Evolutionary conservation across 2,329 filamentous ascomycete species (phyloP).

Genomic region (Drechslera avenae): DNA sequence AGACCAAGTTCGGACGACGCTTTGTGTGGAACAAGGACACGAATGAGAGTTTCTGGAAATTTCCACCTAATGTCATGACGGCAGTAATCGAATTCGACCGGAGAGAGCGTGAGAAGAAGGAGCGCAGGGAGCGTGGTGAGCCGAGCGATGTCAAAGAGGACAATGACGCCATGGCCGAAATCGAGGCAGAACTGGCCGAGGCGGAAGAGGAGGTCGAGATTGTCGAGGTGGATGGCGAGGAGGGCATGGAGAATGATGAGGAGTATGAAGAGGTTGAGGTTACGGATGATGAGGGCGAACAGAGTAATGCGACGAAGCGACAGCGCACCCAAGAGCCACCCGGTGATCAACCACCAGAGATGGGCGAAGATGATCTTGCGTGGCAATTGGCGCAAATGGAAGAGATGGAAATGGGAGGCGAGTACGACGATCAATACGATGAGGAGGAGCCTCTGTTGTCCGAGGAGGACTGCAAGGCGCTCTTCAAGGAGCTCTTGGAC

Average conservation of each 20-base stretch:
- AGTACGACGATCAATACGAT: constrained; percentile 77
- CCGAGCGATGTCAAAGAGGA: constrained; percentile 41
- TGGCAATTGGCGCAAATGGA: constrained; percentile 91
- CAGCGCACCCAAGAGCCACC: constrained; percentile 53
- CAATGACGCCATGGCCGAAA: constrained; percentile 40
- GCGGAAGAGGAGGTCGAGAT: constrained; percentile 41
- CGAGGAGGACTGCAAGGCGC: constrained; percentile 73
- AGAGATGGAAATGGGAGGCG: constrained; percentile 72
- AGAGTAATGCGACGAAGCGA: constrained; percentile 54
- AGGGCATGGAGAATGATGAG: constrained; percentile 62
- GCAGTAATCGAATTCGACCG: constrained; percentile 70
- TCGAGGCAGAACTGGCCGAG: constrained; percentile 38
- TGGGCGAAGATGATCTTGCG: constrained; percentile 92
- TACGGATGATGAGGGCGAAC: constrained; percentile 60
- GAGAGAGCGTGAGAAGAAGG: constrained; percentile 73
- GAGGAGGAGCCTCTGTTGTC: constrained; percentile 70
- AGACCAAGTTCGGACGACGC: constrained; percentile 83
- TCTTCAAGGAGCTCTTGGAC: constrained; percentile 86
- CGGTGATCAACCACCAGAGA: constrained; percentile 67
- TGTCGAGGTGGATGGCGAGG: constrained; percentile 45
- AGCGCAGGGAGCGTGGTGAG: constrained; percentile 55
- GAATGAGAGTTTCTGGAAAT: constrained; percentile 92
- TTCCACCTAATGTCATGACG: constrained; percentile 83
- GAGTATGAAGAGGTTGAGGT: constrained; percentile 82
- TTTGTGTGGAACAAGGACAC: constrained; percentile 90